phyloP scores from a whole-genome alignment of 1,284 basidiomycete species.

The Bjerkandera adusta region DNA sequence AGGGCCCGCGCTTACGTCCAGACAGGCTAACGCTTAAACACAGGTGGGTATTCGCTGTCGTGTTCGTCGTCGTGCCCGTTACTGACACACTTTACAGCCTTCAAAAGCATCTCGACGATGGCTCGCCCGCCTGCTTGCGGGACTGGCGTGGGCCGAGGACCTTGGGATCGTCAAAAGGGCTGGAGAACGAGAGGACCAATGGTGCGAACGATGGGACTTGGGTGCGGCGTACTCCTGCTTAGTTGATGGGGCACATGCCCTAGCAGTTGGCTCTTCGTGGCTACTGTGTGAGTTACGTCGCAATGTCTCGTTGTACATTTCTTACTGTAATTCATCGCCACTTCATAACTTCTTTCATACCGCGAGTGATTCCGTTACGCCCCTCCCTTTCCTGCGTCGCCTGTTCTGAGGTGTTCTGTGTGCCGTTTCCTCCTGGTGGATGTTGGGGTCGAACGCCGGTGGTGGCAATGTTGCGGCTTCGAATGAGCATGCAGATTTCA shows the following conservation, averaged over 20 bases:
- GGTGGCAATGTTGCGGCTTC: too few relatives aligned
- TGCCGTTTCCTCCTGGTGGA: too few relatives aligned
- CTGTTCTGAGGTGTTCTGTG: too few relatives aligned
- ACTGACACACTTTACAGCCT: slow-evolving; percentile 39
- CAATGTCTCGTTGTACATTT: slow-evolving; percentile 87
- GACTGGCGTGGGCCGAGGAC: slow-evolving; percentile 78
- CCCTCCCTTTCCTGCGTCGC: not conserved
- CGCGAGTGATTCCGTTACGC: too few relatives aligned
- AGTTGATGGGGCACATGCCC: slow-evolving; percentile 30
- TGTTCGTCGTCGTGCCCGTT: slow-evolving; percentile 4
- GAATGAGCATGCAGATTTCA: too few relatives aligned
- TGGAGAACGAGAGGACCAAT: slow-evolving; percentile 58
- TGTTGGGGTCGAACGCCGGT: too few relatives aligned
- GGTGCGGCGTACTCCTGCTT: slow-evolving; percentile 69
- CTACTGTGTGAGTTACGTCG: slow-evolving; percentile 64
- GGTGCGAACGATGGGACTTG: slow-evolving; percentile 71
- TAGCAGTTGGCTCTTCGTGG: slow-evolving; percentile 60
- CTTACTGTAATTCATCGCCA: slow-evolving; percentile 6
- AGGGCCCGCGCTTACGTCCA: not conserved
- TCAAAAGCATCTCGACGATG: slow-evolving; percentile 87
- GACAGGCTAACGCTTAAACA: slow-evolving; percentile 52
- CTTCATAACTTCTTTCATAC: too few relatives aligned
- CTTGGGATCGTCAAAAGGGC: slow-evolving; percentile 80
- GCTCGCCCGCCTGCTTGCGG: slow-evolving; percentile 60
- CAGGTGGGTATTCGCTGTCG: slow-evolving; percentile 45